phyloP scores from a whole-genome alignment of 2,329 filamentous ascomycete species.

The Calonectria naviculata region DNA sequence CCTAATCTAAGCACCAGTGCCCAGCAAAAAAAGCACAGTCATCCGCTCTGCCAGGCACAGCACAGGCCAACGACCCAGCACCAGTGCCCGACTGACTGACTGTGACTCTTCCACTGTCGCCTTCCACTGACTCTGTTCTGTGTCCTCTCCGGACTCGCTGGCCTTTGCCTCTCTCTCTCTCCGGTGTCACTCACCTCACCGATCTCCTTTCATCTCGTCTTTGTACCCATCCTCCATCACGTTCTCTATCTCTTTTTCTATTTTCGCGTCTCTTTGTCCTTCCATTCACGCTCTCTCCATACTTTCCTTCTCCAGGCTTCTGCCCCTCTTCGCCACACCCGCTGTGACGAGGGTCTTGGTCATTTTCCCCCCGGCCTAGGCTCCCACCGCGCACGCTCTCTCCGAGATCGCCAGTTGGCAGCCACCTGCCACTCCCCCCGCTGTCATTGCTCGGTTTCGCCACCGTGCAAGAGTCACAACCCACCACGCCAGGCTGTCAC shows the following conservation, averaged over 20 bases:
- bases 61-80: constrained; percentile 9
- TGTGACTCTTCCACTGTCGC: constrained; percentile 35
- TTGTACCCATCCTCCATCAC: constrained; percentile 11
- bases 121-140: constrained; percentile 34
- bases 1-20: constrained; percentile 9
- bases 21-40: constrained; percentile 15
- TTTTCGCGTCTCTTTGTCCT: constrained; percentile 16
- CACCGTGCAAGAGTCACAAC: constrained; percentile 53
- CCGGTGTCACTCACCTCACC: constrained; percentile 39
- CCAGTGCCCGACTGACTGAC: constrained; percentile 31
- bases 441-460: constrained; percentile 48
- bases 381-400: constrained; percentile 44
- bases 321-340: constrained; percentile 41
- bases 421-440: constrained; percentile 43
- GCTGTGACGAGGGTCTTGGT: constrained; percentile 38
- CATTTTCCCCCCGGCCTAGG: constrained; percentile 38
- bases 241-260: constrained; percentile 20
- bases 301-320: constrained; percentile 35
- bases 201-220: constrained; percentile 28
- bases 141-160: constrained; percentile 42
- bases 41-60: constrained; percentile 15
- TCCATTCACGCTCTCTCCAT: constrained; percentile 24
- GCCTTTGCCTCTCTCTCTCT: constrained; percentile 5
- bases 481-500: constrained; percentile 42
- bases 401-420: constrained; percentile 53